Conservation (phyloP, 2,329 filamentous ascomycete genomes). For the Talaromyces sp. region DNA sequence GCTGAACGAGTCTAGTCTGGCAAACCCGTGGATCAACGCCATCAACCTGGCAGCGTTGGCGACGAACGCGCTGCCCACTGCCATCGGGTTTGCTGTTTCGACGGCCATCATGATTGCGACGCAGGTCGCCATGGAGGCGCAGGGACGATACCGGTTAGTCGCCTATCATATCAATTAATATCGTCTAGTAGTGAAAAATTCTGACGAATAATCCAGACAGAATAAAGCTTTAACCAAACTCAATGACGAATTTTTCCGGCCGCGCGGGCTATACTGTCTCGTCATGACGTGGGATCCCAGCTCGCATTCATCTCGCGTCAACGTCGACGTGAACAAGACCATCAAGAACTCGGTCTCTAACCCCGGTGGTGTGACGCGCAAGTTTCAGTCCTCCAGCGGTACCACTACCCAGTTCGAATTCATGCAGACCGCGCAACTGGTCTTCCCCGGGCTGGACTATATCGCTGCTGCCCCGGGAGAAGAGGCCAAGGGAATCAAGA, state of each 20-base stretch:
- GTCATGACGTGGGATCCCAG: slow-evolving; percentile 45
- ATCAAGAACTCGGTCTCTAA: neutral
- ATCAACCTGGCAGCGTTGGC: slow-evolving; percentile 9
- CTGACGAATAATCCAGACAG: slow-evolving; percentile 22
- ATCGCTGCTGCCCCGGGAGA: slow-evolving; percentile 8
- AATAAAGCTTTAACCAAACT: slow-evolving; percentile 53
- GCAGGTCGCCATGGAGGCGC: slow-evolving; percentile 3
- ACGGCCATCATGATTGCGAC: slow-evolving; percentile 8
- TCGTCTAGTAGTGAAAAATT: neutral
- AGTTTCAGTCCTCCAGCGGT: slow-evolving; percentile 36
- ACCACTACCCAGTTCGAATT: slow-evolving; percentile 27
- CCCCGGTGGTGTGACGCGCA: neutral
- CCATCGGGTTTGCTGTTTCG: slow-evolving; percentile 5
- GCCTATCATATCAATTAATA: neutral
- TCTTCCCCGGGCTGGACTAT: slow-evolving; percentile 44
- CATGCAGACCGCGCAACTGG: slow-evolving; percentile 44
- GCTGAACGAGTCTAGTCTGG: slow-evolving; percentile 13
- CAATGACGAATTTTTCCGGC: slow-evolving; percentile 54
- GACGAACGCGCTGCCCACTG: neutral
- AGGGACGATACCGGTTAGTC: slow-evolving; percentile 18
- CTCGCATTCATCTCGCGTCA: neutral
- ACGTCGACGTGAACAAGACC: neutral
- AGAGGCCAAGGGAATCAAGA: slow-evolving; percentile 14
- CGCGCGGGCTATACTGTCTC: slow-evolving; percentile 51
- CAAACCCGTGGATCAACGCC: slow-evolving; percentile 10